Conservation (phyloP, 169 alveolate species). For the Babesia caballi region DNA sequence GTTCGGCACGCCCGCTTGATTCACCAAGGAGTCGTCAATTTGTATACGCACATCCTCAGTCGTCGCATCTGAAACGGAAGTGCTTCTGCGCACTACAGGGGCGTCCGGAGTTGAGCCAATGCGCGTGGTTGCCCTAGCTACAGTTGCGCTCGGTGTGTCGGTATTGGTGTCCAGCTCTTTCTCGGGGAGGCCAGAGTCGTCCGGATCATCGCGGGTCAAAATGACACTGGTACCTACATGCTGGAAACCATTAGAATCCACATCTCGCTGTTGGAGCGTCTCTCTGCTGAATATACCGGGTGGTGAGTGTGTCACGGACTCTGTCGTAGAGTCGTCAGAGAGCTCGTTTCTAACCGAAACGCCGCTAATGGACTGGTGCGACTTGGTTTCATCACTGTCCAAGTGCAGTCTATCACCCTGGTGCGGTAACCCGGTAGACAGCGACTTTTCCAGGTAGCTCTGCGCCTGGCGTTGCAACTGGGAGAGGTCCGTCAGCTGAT, state of each 20-base stretch:
- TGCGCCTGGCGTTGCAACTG: slow-evolving; percentile 19
- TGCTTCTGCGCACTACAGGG: too few species aligned
- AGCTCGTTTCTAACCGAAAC: background rate
- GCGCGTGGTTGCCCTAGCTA: too few species aligned
- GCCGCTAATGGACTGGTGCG: background rate
- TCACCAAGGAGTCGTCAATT: too few species aligned
- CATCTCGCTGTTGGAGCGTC: background rate
- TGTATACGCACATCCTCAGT: background rate
- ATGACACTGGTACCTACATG: background rate
- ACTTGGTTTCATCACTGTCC: background rate
- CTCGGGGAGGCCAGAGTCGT: background rate
- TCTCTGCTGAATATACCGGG: too few species aligned
- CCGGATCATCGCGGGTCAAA: background rate
- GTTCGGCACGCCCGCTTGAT: background rate
- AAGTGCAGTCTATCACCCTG: background rate
- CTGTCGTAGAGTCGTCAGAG: background rate
- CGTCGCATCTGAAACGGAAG: background rate
- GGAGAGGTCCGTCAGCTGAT: slow-evolving; percentile 10
- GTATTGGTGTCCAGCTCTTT: background rate
- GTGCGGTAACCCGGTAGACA: background rate
- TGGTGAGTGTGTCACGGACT: background rate
- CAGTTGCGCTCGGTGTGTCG: too few species aligned
- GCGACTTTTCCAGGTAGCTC: background rate
- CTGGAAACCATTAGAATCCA: background rate
- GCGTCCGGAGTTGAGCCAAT: too few species aligned